Percentiles rank a stretch among this genome's conserved stretches.
Conservation (phyloP, 2,329 filamentous ascomycete genomes). For the Cadophora sp. region DNA sequence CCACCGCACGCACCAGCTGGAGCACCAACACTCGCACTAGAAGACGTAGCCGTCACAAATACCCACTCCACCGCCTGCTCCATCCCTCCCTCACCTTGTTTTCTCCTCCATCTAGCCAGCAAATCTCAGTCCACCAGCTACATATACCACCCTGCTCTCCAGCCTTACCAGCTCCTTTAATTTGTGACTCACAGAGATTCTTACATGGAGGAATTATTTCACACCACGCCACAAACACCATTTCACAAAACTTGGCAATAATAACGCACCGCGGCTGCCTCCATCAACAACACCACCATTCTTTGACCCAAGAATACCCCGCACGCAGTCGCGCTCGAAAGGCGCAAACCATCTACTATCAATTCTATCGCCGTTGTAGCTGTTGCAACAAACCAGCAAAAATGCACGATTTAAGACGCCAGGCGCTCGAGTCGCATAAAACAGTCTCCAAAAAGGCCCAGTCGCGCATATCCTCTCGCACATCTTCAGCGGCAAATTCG, state of each 20-base stretch:
- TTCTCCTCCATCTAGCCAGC: not conserved
- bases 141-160: not conserved
- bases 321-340: conserved; percentile 26
- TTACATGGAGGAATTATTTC: conserved; percentile 32
- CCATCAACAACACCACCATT: not conserved
- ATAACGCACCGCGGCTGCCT: conserved; percentile 26
- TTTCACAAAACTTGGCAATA: conserved; percentile 34
- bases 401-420: conserved; percentile 58
- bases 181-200: conserved; percentile 25
- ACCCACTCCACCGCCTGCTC: not conserved
- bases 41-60: not conserved
- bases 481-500: conserved; percentile 56
- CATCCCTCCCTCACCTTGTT: not conserved
- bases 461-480: conserved; percentile 54
- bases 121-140: not conserved
- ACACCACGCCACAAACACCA: conserved; percentile 28
- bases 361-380: not conserved
- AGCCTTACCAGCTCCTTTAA: not conserved
- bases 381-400: conserved; percentile 12
- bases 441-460: conserved; percentile 64
- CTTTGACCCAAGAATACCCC: conserved; percentile 27
- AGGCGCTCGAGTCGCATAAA: conserved; percentile 63
- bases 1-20: no score
- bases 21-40: not conserved
- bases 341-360: not conserved